Evolutionary conservation across 345 rosid species (phyloP).

Genomic region (Citrus inodora): DNA sequence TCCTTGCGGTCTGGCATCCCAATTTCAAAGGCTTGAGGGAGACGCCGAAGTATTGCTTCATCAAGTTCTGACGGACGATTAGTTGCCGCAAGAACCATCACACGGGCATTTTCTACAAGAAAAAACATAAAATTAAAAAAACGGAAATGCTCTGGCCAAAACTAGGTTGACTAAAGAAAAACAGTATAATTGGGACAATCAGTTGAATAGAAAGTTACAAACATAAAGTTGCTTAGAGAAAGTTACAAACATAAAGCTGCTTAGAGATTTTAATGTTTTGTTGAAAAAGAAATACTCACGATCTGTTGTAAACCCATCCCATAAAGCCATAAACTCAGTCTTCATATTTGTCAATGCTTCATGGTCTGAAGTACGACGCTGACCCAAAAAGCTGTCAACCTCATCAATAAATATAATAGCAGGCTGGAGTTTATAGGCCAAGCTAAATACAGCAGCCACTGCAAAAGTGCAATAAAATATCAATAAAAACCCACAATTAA

Average conservation of each 20-base stretch:
- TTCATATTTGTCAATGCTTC: constrained; percentile 94
- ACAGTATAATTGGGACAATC: neutral
- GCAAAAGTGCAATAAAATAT: constrained; percentile 25
- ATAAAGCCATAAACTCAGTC: constrained; percentile 98
- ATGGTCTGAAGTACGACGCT: constrained; percentile 84
- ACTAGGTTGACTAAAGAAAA: neutral
- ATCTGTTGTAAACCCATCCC: constrained; percentile 98
- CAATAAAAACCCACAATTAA: constrained; percentile 5
- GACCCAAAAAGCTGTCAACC: constrained; percentile 96
- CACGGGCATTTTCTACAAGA: constrained; percentile 73
- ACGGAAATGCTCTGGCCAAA: neutral
- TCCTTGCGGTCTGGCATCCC: constrained; percentile 76
- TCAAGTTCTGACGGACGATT: constrained; percentile 98
- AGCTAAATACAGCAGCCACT: constrained; percentile 96
- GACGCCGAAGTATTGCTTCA: constrained; percentile 91
- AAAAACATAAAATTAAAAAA: constrained; percentile 12
- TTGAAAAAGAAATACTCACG: constrained; percentile 53
- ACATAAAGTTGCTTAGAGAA: neutral
- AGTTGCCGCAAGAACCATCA: constrained; percentile 98
- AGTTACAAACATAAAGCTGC: neutral
- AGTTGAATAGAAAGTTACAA: neutral
- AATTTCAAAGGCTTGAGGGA: constrained; percentile 97
- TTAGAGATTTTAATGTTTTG: neutral
- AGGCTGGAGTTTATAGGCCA: constrained; percentile 93
- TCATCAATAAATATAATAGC: constrained; percentile 96